Evolutionary conservation across 345 rosid species (phyloP).

Genomic region (Salix suchowensis): DNA sequence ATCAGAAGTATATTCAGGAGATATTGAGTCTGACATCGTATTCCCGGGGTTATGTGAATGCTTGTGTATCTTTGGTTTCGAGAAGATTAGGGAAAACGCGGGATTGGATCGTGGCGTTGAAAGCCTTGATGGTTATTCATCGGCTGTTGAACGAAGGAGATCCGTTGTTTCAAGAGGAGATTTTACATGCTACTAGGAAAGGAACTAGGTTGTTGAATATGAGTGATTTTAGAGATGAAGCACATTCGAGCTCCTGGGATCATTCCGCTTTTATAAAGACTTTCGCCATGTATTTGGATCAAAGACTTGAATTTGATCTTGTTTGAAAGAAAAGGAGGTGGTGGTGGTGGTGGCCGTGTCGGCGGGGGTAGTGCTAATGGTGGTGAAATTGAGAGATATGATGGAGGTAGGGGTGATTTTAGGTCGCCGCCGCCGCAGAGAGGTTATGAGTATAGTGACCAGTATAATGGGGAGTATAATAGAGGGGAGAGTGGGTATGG

Average conservation of each 20-base stretch:
- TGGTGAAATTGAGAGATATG: conserved; percentile 37
- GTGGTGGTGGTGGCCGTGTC: conserved; percentile 20
- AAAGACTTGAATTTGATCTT: conserved; percentile 57
- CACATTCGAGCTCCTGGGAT: conserved; percentile 95
- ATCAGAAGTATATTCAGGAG: conserved; percentile 70
- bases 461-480: conserved; percentile 30
- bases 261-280: conserved; percentile 74
- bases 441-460: conserved; percentile 46
- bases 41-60: conserved; percentile 61
- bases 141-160: conserved; percentile 64
- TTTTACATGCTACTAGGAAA: conserved; percentile 58
- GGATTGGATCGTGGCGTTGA: conserved; percentile 92
- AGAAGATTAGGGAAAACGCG: conserved; percentile 73
- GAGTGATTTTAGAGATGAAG: conserved; percentile 84
- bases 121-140: conserved; percentile 67
- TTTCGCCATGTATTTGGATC: conserved; percentile 71
- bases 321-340: conserved; percentile 51
- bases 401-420: conserved; percentile 40
- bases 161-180: conserved; percentile 67
- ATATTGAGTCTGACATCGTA: conserved; percentile 55
- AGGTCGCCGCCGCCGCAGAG: conserved; percentile 72
- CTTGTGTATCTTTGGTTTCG: conserved; percentile 71
- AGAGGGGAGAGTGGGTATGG: conserved; percentile 40
- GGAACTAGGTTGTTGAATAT: conserved; percentile 75
- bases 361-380: conserved; percentile 23